A percentile compares a stretch with the other conserved stretches of the same genome.
Evolutionary conservation across 129 eudicot species (phyloP).

Genomic region (Logfia minima): DNA sequence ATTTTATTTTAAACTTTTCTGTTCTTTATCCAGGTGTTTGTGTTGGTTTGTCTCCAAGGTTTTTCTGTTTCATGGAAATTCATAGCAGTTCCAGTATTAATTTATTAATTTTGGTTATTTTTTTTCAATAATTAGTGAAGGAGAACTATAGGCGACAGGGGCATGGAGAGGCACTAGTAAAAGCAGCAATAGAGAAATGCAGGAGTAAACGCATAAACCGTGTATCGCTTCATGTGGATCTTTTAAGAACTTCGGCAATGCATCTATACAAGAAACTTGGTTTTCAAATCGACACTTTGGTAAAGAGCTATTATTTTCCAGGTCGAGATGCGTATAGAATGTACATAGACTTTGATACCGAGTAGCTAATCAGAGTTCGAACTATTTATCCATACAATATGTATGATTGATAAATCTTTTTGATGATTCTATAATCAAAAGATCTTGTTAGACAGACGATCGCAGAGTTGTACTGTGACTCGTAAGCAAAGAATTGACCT

Average conservation of each 20-base stretch:
- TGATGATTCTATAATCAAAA: not conserved
- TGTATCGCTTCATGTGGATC: slow-evolving; percentile 91
- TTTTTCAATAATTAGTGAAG: slow-evolving; percentile 50
- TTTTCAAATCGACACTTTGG: slow-evolving; percentile 65
- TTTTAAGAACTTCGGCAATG: slow-evolving; percentile 72
- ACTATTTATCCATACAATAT: not conserved
- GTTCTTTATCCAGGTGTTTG: not conserved
- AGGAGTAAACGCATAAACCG: slow-evolving; percentile 63
- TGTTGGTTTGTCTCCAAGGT: not conserved
- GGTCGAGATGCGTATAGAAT: slow-evolving; percentile 94
- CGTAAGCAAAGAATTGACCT: no score
- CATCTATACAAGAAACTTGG: slow-evolving; percentile 90
- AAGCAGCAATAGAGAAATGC: slow-evolving; percentile 81
- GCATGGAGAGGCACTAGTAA: slow-evolving; percentile 76
- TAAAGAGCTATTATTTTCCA: slow-evolving; percentile 64
- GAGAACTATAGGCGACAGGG: slow-evolving; percentile 77
- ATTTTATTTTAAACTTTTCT: no score
- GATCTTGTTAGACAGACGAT: not conserved
- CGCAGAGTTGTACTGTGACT: not conserved
- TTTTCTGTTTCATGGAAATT: not conserved
- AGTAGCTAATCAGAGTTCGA: slow-evolving; percentile 15
- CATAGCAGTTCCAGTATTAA: not conserved
- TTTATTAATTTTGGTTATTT: not conserved
- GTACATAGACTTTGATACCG: slow-evolving; percentile 64
- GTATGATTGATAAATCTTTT: not conserved